phyloP scores from a whole-genome alignment of 164 flowering plant species.

The Akebia trifoliata region DNA sequence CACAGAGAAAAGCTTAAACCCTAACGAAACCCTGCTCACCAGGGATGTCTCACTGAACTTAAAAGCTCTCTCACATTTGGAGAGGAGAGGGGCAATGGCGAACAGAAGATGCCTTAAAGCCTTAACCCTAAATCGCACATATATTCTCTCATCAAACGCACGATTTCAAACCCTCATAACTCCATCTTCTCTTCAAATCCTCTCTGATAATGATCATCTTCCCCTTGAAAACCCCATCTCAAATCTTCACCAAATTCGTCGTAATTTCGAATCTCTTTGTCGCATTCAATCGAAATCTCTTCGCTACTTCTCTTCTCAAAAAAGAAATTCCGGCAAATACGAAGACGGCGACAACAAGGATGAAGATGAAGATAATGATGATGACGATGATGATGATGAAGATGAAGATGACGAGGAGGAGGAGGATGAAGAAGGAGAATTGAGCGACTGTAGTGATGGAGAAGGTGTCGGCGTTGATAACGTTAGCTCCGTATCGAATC shows the following conservation, averaged over 20 bases:
- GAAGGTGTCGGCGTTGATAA: constrained; percentile 16
- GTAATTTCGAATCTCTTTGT: neutral
- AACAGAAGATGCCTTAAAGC: constrained; percentile 40
- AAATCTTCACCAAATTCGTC: constrained; percentile 4
- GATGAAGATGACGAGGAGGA: constrained; percentile 13
- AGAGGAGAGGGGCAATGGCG: constrained; percentile 31
- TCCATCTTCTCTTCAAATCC: constrained; percentile 12
- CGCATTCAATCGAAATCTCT: neutral
- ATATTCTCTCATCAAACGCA: constrained; percentile 1
- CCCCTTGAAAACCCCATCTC: constrained; percentile 14
- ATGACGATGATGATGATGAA: constrained; percentile 9
- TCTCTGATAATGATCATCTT: constrained; percentile 2
- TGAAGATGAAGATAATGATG: constrained; percentile 20
- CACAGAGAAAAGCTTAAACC: constrained; percentile 4
- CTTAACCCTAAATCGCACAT: constrained; percentile 28
- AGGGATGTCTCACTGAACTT: neutral
- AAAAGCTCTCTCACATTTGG: neutral
- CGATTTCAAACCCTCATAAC: constrained; percentile 1
- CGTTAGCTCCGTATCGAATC: constrained; percentile 14
- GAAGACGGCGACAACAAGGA: constrained; percentile 1
- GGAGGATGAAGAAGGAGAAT: constrained; percentile 20
- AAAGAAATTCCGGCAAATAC: neutral
- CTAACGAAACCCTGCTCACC: constrained; percentile 3
- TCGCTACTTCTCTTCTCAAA: constrained; percentile 23
- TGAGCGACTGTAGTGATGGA: constrained; percentile 26